phyloP scores from a whole-genome alignment of 306 rosid genomes.

The Malus orientalis region DNA sequence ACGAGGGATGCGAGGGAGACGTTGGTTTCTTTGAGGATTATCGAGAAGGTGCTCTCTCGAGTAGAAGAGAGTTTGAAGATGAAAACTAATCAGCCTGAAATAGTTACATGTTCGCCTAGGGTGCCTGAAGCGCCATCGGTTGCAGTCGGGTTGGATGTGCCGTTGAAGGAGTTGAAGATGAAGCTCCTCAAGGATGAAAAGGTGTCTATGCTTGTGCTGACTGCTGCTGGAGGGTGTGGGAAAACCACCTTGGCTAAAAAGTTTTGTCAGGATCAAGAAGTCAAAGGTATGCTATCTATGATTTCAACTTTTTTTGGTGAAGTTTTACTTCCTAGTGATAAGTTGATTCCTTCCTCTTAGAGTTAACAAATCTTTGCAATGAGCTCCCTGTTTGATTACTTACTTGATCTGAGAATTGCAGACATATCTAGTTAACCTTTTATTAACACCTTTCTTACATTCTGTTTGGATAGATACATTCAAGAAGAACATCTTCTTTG shows the following conservation, averaged over 20 bases:
- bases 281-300: conserved; percentile 27
- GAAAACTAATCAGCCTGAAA: background rate
- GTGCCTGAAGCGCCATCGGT: conserved; percentile 29
- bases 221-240: conserved; percentile 49
- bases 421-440: background rate
- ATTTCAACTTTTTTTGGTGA: too few relatives aligned
- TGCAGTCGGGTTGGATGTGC: conserved; percentile 46
- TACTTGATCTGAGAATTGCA: background rate
- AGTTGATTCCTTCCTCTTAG: too few relatives aligned
- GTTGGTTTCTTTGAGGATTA: background rate
- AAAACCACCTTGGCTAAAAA: conserved; percentile 41
- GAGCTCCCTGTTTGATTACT: background rate
- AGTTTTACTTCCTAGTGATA: background rate
- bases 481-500: conserved; percentile 49
- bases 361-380: background rate
- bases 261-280: conserved; percentile 41
- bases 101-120: conserved; percentile 3
- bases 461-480: conserved; percentile 33
- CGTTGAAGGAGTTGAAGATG: conserved; percentile 39
- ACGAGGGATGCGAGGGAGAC: background rate
- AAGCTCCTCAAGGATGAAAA: conserved; percentile 18
- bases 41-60: background rate
- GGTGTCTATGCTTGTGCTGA: conserved; percentile 23
- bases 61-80: background rate
- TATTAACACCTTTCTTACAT: conserved; percentile 3